Percentiles rank a stretch among this genome's conserved stretches.
These are phyloP conservation scores for Hanseniaspora clermontiae DNA, from an alignment of 805 yeast species.

Conservation along the genomic window DNA sequence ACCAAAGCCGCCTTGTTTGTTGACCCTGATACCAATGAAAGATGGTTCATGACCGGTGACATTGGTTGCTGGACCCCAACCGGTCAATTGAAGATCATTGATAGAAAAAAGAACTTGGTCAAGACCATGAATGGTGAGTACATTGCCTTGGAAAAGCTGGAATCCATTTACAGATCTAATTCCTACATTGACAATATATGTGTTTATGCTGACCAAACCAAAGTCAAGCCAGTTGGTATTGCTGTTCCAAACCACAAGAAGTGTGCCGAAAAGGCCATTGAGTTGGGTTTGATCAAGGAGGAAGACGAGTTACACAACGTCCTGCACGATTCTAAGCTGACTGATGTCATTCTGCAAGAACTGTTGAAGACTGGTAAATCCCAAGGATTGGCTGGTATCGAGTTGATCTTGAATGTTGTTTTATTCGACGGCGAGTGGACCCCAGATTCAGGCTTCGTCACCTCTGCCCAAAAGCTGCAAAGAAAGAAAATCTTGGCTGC, in stretches of 20 bases:
- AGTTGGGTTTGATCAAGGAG: constrained; percentile 38
- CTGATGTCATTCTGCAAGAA: constrained; percentile 41
- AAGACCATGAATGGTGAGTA: constrained; percentile 96
- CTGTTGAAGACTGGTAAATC: constrained; percentile 62
- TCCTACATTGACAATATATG: constrained; percentile 67
- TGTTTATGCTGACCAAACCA: constrained; percentile 79
- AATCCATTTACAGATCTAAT: constrained; percentile 79
- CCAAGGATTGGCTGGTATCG: constrained; percentile 77
- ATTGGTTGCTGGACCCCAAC: constrained; percentile 81
- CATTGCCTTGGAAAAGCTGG: constrained; percentile 90
- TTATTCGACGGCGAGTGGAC: constrained; percentile 91
- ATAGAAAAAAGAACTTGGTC: constrained; percentile 89
- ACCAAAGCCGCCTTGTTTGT: constrained; percentile 52
- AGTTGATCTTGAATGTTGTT: constrained; percentile 65
- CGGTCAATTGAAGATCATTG: constrained; percentile 75
- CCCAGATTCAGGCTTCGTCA: constrained; percentile 85
- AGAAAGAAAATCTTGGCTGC: constrained; percentile 73
- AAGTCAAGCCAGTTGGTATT: constrained; percentile 86
- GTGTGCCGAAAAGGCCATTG: constrained; percentile 47
- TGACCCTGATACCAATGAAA: constrained; percentile 12
- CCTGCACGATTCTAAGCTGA: constrained; percentile 45
- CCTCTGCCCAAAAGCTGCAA: constrained; percentile 92
- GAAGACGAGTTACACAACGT: constrained; percentile 38
- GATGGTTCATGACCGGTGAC: constrained; percentile 93
- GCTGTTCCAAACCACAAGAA: constrained; percentile 67